These are phyloP conservation scores for Aurantiochytrium sp. DNA, from an alignment of 108 stramenopile species.

Conservation along the genomic window DNA sequence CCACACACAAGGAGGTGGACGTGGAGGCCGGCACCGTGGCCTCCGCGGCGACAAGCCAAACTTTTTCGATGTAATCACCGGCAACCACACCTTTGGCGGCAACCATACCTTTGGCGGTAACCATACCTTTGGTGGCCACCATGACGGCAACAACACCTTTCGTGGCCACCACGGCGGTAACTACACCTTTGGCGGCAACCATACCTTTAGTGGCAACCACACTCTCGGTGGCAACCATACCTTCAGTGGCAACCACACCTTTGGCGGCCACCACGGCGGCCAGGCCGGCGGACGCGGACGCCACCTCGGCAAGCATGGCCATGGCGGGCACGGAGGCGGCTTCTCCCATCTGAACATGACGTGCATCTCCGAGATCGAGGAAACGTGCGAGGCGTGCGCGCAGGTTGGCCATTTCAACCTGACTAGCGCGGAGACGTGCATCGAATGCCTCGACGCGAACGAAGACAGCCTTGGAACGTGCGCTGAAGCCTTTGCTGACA, in stretches of 20 bases:
- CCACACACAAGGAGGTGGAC: too few relatives aligned
- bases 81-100: neutral
- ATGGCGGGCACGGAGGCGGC: neutral
- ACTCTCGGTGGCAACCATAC: neutral
- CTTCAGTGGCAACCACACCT: neutral
- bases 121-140: too few relatives aligned
- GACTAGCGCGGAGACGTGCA: neutral
- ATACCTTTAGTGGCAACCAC: neutral
- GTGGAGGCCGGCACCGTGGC: neutral
- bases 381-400: neutral
- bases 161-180: neutral
- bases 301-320: neutral
- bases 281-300: neutral
- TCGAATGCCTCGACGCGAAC: neutral
- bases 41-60: neutral
- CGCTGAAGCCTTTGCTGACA: neutral
- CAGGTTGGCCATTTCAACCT: neutral
- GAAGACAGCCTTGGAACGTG: neutral
- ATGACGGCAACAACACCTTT: neutral
- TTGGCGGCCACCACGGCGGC: too few relatives aligned
- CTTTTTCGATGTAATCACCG: neutral
- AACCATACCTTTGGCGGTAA: neutral
- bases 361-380: neutral
- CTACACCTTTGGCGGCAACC: neutral
- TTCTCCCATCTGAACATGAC: neutral